Base-by-base conservation (phyloP, 2,329 filamentous ascomycete genomes). In the Epichloe festucae region DNA sequence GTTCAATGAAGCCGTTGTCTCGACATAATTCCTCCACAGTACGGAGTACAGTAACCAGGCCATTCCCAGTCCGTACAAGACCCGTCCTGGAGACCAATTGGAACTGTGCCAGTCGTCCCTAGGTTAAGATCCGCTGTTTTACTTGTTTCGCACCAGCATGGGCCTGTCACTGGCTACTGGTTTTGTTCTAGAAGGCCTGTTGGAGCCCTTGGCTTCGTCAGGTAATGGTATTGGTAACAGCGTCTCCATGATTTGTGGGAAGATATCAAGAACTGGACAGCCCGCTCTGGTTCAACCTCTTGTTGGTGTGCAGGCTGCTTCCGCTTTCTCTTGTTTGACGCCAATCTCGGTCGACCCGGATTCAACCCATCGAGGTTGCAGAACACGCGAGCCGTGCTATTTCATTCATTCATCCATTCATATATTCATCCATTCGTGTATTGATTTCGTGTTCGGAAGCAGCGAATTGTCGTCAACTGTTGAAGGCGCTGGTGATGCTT, bases 241-340 rank as follows among this genome's bases (percentile, higher is more conserved):
- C 48, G 44, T n/a, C 17, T 40, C 34, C 45, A 31, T 53, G 51
- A 50, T 53, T 53, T 50, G 51, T 50, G 51, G 51, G 36, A 52
- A 34, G 31, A 31, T 31, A 49, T 23, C 40, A 49, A 41, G 23
- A 49, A 43, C 40, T 49, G 40, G 41, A 19, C 21, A 50, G 34
- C 41, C 48, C 41, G 23, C 41, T 36, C 38, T 21, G 31, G 17
- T 4, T 10, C 31, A 11, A 31, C 11, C 3, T 11, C 31, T 2
- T 31, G 31, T 11, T 31, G 31, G 31, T 10, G 31, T 31, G 10
- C 31, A 31, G 10, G 21, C n/a, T 46, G n/a, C 11, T 35, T 46
- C 23, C 35, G 3, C 12, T 38, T 38, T 38, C 6, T 6, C 5
- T 35, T 46, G n/a, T 36, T 36, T 4, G 3, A 42, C 36, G 36